A percentile compares a stretch with the other conserved stretches of the same genome.
These are phyloP conservation scores for Linnemannia schmuckeri DNA, from an alignment of 192 early-diverging fungal genomes.

Conservation along the genomic window DNA sequence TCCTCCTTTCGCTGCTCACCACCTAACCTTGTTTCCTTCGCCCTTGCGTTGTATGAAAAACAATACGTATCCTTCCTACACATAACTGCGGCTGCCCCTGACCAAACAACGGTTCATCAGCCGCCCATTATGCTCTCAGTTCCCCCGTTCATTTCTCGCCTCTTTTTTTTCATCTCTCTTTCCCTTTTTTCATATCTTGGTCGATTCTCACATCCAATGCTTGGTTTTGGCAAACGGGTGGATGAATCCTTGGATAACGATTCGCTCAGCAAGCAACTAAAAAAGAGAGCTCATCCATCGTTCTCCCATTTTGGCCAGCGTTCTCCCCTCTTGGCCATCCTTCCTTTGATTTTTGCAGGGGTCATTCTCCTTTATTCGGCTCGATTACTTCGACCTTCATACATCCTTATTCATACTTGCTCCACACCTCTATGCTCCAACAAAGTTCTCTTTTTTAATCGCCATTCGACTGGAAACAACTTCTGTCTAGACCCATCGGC, in stretches of 20 bases:
- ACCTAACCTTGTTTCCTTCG: not conserved
- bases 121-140: not conserved
- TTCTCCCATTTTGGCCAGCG: not conserved
- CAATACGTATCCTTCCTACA: not conserved
- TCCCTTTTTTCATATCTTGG: not conserved
- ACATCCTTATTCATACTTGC: not conserved
- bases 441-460: not conserved
- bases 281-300: not conserved
- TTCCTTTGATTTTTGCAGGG: slow-evolving; percentile 11
- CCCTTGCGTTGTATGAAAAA: not conserved
- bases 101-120: not conserved
- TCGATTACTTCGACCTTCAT: not conserved
- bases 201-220: not conserved
- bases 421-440: not conserved
- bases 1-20: not conserved
- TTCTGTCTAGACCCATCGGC: not conserved
- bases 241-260: not conserved
- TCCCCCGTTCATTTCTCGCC: not conserved
- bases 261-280: not conserved
- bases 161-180: not conserved
- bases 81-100: not conserved
- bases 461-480: not conserved
- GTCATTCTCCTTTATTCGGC: not conserved
- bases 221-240: not conserved
- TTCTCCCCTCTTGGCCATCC: not conserved